These are phyloP conservation scores for Hamamelis virginiana DNA, from an alignment of 164 flowering plant species.

Conservation along the genomic window DNA sequence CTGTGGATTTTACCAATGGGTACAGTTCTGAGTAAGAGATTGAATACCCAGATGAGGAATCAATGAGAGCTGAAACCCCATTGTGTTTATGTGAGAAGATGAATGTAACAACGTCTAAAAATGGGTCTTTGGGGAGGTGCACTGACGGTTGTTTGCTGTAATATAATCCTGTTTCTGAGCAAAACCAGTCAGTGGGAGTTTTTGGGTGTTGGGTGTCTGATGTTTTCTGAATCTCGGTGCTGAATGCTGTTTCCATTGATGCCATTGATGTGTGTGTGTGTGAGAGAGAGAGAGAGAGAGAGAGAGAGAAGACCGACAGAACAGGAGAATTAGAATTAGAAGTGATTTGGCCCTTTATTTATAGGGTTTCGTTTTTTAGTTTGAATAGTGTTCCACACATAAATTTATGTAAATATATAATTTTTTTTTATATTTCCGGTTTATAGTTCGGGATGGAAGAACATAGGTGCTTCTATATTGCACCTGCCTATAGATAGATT, in stretches of 20 bases:
- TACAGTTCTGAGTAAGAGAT: slow-evolving; percentile 50
- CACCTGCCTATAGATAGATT: no score
- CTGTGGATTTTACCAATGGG: slow-evolving; percentile 53
- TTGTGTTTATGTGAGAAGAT: slow-evolving; percentile 54
- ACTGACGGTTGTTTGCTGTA: slow-evolving; percentile 41
- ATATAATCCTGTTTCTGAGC: slow-evolving; percentile 63
- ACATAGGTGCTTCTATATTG: no score
- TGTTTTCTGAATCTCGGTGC: neutral
- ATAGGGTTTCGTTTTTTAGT: no score
- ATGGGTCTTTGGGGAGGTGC: slow-evolving; percentile 48
- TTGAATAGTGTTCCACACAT: no score
- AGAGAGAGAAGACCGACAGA: neutral
- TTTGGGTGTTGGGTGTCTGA: neutral
- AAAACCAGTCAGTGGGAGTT: slow-evolving; percentile 36
- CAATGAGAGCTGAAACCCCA: slow-evolving; percentile 58
- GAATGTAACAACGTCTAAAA: slow-evolving; percentile 60
- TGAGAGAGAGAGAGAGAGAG: neutral
- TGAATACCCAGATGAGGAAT: slow-evolving; percentile 61
- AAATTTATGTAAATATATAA: no score
- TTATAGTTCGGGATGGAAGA: no score
- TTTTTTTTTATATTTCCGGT: no score
- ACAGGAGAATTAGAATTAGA: no score
- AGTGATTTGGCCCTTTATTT: no score
- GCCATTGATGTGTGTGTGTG: no score
- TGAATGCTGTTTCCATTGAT: neutral